Conservation (phyloP, 2,329 filamentous ascomycete species). For the Aspergillus awamori region DNA sequence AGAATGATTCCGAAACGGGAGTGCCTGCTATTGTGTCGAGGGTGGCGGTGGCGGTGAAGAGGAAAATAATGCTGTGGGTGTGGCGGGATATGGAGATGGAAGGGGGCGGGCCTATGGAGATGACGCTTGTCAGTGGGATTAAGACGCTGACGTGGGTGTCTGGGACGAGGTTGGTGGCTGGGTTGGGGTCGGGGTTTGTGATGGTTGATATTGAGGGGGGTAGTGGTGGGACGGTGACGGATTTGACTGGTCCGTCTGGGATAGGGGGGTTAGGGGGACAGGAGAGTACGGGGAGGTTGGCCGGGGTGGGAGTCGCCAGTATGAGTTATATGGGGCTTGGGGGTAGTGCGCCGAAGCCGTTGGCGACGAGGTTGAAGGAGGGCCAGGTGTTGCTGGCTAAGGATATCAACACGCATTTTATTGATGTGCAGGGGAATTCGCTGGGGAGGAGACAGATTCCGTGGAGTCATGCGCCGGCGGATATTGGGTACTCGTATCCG, state of each 20-base stretch:
- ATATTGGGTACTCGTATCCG: slow-evolving; percentile 93
- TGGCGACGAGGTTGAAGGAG: slow-evolving; percentile 79
- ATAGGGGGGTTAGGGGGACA: slow-evolving; percentile 66
- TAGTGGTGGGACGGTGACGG: slow-evolving; percentile 68
- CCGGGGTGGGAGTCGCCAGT: slow-evolving; percentile 77
- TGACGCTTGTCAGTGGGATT: slow-evolving; percentile 78
- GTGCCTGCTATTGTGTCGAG: slow-evolving; percentile 92
- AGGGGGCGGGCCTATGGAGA: slow-evolving; percentile 67
- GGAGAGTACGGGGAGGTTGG: slow-evolving; percentile 71
- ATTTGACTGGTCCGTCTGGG: slow-evolving; percentile 76
- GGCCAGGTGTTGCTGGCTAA: slow-evolving; percentile 92
- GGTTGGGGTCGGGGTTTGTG: slow-evolving; percentile 88
- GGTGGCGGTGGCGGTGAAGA: slow-evolving; percentile 88
- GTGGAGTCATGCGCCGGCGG: slow-evolving; percentile 85
- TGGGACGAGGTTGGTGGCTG: slow-evolving; percentile 82
- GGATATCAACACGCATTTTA: slow-evolving; percentile 93
- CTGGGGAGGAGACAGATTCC: slow-evolving; percentile 86
- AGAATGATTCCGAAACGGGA: slow-evolving; percentile 81
- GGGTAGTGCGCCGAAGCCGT: slow-evolving; percentile 85
- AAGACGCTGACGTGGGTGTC: slow-evolving; percentile 90
- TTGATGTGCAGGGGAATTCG: slow-evolving; percentile 79
- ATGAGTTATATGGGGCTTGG: slow-evolving; percentile 98
- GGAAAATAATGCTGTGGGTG: slow-evolving; percentile 85
- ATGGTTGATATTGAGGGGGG: slow-evolving; percentile 81
- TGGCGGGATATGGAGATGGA: slow-evolving; percentile 94